phyloP scores from a whole-genome alignment of 2,329 filamentous ascomycete genomes.

The Phialophora expanda region DNA sequence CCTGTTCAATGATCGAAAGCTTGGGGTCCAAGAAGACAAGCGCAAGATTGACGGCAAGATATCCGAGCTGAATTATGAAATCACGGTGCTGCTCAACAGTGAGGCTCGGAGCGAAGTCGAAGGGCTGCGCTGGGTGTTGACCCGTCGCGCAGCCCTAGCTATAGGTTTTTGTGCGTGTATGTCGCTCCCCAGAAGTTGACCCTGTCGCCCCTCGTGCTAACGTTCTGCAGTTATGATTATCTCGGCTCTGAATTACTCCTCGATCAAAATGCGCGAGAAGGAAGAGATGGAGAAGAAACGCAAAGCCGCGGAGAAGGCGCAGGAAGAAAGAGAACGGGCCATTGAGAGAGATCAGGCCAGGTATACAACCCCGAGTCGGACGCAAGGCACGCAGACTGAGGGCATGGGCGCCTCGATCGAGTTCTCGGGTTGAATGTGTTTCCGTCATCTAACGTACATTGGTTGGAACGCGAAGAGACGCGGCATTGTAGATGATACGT shows the following conservation, averaged over 20 bases:
- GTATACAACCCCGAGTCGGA: conserved; percentile 29
- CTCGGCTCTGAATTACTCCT: conserved; percentile 52
- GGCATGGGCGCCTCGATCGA: conserved; percentile 6
- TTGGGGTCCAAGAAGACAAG: conserved; percentile 88
- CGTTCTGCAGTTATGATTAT: conserved; percentile 53
- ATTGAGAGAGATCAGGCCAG: conserved; percentile 17
- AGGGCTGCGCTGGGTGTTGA: conserved; percentile 82
- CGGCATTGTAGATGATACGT: neutral
- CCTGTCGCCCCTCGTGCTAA: neutral
- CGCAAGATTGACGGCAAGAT: conserved; percentile 83
- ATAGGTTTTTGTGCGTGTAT: conserved; percentile 59
- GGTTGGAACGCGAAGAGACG: neutral
- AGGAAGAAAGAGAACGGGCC: conserved; percentile 31
- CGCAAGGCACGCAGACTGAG: conserved; percentile 35
- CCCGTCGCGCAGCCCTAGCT: conserved; percentile 66
- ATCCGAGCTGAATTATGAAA: conserved; percentile 95
- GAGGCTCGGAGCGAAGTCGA: conserved; percentile 93
- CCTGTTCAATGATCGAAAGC: conserved; percentile 94
- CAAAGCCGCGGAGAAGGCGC: conserved; percentile 43
- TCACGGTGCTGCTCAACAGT: conserved; percentile 85
- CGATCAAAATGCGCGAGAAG: conserved; percentile 46
- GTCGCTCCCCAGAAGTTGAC: neutral
- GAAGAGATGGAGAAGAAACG: conserved; percentile 46
- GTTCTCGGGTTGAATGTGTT: conserved; percentile 10
- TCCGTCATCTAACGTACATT: neutral